Evolutionary conservation across 148 eudicot species (phyloP), one percentile per base, ranked within the genome.

Genomic region (Vaccinium myrtillus): DNA sequence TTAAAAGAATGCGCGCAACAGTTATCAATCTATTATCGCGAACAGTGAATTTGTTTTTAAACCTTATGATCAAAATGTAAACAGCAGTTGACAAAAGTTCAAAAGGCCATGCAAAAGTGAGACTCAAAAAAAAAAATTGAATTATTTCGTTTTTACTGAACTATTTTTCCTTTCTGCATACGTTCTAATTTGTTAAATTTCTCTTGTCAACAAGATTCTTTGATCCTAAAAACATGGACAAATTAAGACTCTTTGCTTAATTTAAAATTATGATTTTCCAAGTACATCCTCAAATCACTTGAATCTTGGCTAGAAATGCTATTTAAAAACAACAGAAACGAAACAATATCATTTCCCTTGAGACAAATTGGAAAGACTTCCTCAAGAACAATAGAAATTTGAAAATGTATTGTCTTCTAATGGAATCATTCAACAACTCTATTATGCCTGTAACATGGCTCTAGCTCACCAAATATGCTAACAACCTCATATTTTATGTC

Each of bases 381-480:
- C 56, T 30, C 39, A 51, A n/a, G 59, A 73, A 51, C 13, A 73
- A 21, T 32, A 18, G 23, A 25, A 56, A 71, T 46, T 53, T 67
- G 61, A 67, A 67, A 58, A 18, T 76, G 79, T 27, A 51, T 67
- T 6, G 63, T 78, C 53, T 78, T 12, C 8, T 53, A 51, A 71
- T 16, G 48, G 78, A 55, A 54, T 73, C 51, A 18, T 85, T 39
- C 79, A 86, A 86, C 87, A 43, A 82, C 87, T 82, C 82, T 14
- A 53, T 15, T 12, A 54, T 43, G 16, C 23, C 12, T 36, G 19
- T 77, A 14, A 48, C 63, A 32, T 83, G 85, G 77, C 84, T 83
- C 79, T 81, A 86, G 87, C 84, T 88, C 78, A 86, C 83, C 90
- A 82, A 88, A 84, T 82, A n/a, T 50, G 69, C 85, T 36, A 81